Base-by-base conservation (phyloP, 1,284 basidiomycete genomes). In the Ganoderma boninense region DNA sequence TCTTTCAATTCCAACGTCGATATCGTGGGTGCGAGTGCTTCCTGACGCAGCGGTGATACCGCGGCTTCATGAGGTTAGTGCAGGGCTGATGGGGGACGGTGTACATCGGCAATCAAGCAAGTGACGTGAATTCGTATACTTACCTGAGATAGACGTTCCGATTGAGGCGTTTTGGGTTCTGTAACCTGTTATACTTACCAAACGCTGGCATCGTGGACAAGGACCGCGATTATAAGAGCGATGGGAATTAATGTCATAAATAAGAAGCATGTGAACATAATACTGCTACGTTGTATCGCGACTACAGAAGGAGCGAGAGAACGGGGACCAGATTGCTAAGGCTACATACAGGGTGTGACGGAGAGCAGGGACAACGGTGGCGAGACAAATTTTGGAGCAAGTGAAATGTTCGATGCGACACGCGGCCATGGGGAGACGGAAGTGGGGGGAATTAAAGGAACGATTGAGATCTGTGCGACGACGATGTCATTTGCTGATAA, bases 341-440 rank as follows among this genome's bases (percentile, higher is more conserved):
- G 73, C 73, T 74, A 72, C 73, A 74, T 69, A 68, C 71, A 74
- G 65, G 66, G 67, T 64, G 61, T 69, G 54, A 49, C 63, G 26
- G 44, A 57, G n/a, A 42, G n/a, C 59, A 35, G 23, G 23, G 29
- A 42, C 23, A 40, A 62, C 14, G n/a, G n/a, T 18, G 40, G 26
- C 18, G 60, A 42, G 23, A 43, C 40, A 40, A 44, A n/a, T 62
- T 35, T 16, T 42, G 59, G 20, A 23, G 38, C 16, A 35, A 13
- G 20, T 14, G 29, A 42, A 42, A 26, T 42, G 40, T 40, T 52
- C 38, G 38, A n/a, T 43, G 40, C 38, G 20, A 20, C 35, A 29
- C 29, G 40, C n/a, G 40, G 38, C 26, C 35, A 40, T 26, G n/a
- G n/a, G 23, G 60, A 44, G 11, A 52, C 49, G 49, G 49, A n/a